phyloP scores from a whole-genome alignment of 1,284 basidiomycete genomes.

The Filobasidium uniguttulatum region DNA sequence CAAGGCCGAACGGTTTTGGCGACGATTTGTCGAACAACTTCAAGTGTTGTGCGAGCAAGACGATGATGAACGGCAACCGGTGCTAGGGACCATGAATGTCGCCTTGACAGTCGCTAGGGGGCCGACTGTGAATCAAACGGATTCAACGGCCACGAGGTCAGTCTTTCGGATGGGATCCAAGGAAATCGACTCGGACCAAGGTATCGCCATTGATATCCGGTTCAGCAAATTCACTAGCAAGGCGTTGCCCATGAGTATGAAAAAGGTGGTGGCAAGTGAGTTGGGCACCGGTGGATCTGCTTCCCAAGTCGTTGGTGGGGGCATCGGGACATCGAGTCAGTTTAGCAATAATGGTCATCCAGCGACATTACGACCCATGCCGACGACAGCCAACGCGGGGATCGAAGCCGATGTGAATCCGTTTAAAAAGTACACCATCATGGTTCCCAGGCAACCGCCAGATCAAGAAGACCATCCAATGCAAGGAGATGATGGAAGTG shows the following conservation, averaged over 20 bases:
- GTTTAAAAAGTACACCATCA: slow-evolving; percentile 29
- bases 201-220: slow-evolving; percentile 60
- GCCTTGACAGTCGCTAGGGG: slow-evolving; percentile 54
- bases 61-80: slow-evolving; percentile 36
- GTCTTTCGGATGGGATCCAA: slow-evolving; percentile 62
- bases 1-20: slow-evolving; percentile 64
- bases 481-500: not conserved
- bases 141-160: slow-evolving; percentile 51
- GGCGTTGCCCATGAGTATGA: slow-evolving; percentile 61
- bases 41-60: slow-evolving; percentile 35
- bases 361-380: slow-evolving; percentile 7
- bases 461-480: not conserved
- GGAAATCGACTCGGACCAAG: slow-evolving; percentile 49
- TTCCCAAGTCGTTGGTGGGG: slow-evolving; percentile 3
- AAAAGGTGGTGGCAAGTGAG: slow-evolving; percentile 46
- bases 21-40: slow-evolving; percentile 41
- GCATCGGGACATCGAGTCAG: not conserved
- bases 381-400: slow-evolving; percentile 22
- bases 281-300: slow-evolving; percentile 13
- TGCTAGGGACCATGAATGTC: slow-evolving; percentile 55
- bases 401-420: slow-evolving; percentile 33
- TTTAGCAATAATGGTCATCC: not conserved
- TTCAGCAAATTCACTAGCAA: slow-evolving; percentile 70
- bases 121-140: slow-evolving; percentile 55
- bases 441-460: slow-evolving; percentile 16